Evolutionary conservation across 106 monocot species (phyloP).

Genomic region (Acorus calamus): DNA sequence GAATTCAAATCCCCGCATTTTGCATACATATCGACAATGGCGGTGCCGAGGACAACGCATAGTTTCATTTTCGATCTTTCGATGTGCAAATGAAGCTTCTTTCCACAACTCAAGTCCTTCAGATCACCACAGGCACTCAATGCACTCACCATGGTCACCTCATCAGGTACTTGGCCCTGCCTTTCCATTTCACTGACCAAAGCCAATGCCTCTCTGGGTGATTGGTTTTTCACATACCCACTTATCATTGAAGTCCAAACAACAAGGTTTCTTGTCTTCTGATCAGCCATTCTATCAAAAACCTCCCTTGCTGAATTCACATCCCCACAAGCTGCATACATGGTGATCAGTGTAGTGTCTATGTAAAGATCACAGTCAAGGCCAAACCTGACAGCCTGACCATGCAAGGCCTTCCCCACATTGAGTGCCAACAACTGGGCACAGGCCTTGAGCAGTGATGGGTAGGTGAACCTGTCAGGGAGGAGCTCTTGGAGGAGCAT

Average conservation of each 20-base stretch:
- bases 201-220: background rate
- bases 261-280: background rate
- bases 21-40: slow-evolving; percentile 2
- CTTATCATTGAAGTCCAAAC: slow-evolving; percentile 9
- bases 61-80: background rate
- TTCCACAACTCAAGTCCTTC: slow-evolving; percentile 2
- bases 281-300: slow-evolving; percentile 2
- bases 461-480: slow-evolving; percentile 7
- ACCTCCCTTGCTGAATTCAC: background rate
- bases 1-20: background rate
- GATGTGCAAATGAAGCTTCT: slow-evolving; percentile 3
- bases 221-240: background rate
- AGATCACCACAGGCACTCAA: background rate
- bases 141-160: slow-evolving; percentile 1
- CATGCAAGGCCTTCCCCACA: background rate
- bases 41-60: slow-evolving; percentile 6
- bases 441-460: slow-evolving; percentile 5
- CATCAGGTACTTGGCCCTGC: background rate
- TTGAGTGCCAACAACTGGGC: slow-evolving; percentile 1
- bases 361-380: slow-evolving; percentile 3
- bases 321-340: slow-evolving; percentile 11
- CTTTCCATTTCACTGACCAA: slow-evolving; percentile 1
- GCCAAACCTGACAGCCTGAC: background rate
- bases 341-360: background rate
- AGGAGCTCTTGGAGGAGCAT: slow-evolving; percentile 2